Evolutionary conservation across 2,329 filamentous ascomycete genomes (phyloP).

Genomic region (Clathrospora elynae): DNA sequence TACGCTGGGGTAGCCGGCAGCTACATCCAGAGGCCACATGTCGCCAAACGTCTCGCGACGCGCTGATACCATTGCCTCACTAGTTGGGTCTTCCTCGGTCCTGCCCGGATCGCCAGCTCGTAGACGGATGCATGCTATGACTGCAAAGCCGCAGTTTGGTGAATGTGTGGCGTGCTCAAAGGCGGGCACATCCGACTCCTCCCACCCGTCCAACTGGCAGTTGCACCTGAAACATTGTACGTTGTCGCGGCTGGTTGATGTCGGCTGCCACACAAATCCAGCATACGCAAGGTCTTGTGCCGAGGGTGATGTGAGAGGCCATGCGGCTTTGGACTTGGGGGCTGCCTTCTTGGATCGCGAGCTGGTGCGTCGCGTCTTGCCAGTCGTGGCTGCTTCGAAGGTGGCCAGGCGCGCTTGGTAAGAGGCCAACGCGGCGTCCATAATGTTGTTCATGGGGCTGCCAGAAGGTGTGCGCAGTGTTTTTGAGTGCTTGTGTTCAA

Average conservation of each 20-base stretch:
- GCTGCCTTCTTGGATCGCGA: slow-evolving; percentile 61
- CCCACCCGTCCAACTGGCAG: slow-evolving; percentile 89
- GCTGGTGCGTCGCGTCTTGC: slow-evolving; percentile 72
- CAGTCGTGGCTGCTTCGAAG: slow-evolving; percentile 69
- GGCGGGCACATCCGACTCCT: slow-evolving; percentile 80
- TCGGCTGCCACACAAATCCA: slow-evolving; percentile 88
- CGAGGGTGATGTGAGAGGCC: slow-evolving; percentile 76
- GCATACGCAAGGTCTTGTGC: slow-evolving; percentile 81
- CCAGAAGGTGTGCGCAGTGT: slow-evolving; percentile 1
- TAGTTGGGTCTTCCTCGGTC: slow-evolving; percentile 75
- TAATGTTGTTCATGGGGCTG: slow-evolving; percentile 14
- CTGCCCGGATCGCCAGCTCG: slow-evolving; percentile 65
- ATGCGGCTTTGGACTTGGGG: slow-evolving; percentile 54
- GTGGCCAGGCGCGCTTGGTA: slow-evolving; percentile 79
- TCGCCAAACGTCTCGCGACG: slow-evolving; percentile 82
- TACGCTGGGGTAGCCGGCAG: slow-evolving; percentile 33
- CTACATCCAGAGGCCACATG: slow-evolving; percentile 80
- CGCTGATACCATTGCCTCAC: slow-evolving; percentile 73
- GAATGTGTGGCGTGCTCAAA: slow-evolving; percentile 85
- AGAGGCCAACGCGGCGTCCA: slow-evolving; percentile 58
- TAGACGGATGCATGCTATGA: slow-evolving; percentile 62
- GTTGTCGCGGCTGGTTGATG: slow-evolving; percentile 78
- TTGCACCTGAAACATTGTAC: slow-evolving; percentile 86
- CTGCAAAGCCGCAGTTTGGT: slow-evolving; percentile 83
- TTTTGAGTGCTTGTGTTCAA: neutral